phyloP scores from a whole-genome alignment of 164 flowering plant genomes.

The Litsea cubeba region DNA sequence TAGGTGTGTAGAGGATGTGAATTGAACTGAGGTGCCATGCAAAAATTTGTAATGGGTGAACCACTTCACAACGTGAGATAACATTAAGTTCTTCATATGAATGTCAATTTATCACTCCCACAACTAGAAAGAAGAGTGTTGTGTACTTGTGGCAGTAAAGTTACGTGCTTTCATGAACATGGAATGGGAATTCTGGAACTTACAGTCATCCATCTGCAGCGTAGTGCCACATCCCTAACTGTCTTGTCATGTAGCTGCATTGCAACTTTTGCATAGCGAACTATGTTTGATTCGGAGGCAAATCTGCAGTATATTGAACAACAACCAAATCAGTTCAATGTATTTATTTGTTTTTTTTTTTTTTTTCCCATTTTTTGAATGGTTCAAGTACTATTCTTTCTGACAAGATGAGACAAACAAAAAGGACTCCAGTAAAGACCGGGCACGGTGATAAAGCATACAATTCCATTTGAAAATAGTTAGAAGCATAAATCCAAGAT shows the following conservation, averaged over 20 bases:
- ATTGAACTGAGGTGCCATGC: no score
- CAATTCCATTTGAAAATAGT: background rate
- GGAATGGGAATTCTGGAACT: slow-evolving; percentile 22
- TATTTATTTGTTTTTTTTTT: no score
- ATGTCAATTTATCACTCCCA: no score
- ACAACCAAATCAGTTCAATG: background rate
- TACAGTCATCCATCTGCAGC: slow-evolving; percentile 70
- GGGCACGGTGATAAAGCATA: background rate
- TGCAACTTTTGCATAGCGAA: slow-evolving; percentile 63
- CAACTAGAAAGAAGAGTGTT: no score
- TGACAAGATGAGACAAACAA: background rate
- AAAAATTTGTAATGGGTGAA: no score
- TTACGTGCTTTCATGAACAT: background rate
- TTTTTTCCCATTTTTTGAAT: no score
- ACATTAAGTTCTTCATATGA: no score
- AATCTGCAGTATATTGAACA: slow-evolving; percentile 27
- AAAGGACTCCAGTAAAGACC: background rate
- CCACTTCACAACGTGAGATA: no score
- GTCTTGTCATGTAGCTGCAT: slow-evolving; percentile 49
- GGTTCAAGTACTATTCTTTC: background rate
- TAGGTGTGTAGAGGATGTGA: no score
- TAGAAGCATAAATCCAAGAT: background rate
- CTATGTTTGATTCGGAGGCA: slow-evolving; percentile 35
- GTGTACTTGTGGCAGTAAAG: background rate
- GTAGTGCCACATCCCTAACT: slow-evolving; percentile 68